Evolutionary conservation across 352 stramenopile genomes (phyloP).

Genomic region (Globisporangium rhizosaccharum): DNA sequence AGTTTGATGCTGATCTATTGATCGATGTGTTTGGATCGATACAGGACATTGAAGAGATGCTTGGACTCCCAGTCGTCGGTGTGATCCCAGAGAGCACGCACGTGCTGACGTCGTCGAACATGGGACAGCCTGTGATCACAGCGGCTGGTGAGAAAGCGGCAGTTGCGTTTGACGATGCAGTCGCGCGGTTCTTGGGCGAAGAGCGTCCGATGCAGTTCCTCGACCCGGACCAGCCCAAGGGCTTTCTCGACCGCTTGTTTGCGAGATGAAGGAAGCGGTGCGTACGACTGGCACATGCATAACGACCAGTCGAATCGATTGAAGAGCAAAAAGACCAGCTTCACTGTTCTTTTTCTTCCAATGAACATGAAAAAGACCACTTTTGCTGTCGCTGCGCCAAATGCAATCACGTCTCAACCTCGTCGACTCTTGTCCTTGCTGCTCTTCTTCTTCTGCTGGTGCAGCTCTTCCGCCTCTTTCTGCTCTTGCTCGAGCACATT

Average conservation of each 20-base stretch:
- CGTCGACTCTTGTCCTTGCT: constrained; percentile 70
- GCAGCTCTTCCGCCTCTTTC: constrained; percentile 68
- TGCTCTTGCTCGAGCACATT: constrained; percentile 78
- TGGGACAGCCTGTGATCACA: constrained; percentile 90
- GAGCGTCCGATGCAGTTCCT: constrained; percentile 85
- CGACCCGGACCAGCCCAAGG: constrained; percentile 74
- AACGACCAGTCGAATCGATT: background rate
- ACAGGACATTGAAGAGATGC: constrained; percentile 90
- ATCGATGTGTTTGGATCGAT: background rate
- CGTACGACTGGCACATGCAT: background rate
- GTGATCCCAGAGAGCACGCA: constrained; percentile 89
- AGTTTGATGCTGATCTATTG: background rate
- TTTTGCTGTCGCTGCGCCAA: background rate
- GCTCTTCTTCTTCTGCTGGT: constrained; percentile 72
- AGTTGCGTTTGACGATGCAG: constrained; percentile 84
- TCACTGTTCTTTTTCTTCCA: too few species aligned
- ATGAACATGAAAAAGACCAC: too few species aligned
- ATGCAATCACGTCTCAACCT: constrained; percentile 15
- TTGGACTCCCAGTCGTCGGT: constrained; percentile 85
- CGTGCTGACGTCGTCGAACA: constrained; percentile 91
- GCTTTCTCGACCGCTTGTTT: constrained; percentile 75
- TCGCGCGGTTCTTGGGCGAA: constrained; percentile 88
- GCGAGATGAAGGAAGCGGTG: constrained; percentile 22
- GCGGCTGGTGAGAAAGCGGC: constrained; percentile 64
- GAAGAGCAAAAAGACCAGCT: background rate